A percentile compares a stretch with the other conserved stretches of the same genome.
Evolutionary conservation across 345 rosid species (phyloP).

Genomic region (Sapria himalayana): DNA sequence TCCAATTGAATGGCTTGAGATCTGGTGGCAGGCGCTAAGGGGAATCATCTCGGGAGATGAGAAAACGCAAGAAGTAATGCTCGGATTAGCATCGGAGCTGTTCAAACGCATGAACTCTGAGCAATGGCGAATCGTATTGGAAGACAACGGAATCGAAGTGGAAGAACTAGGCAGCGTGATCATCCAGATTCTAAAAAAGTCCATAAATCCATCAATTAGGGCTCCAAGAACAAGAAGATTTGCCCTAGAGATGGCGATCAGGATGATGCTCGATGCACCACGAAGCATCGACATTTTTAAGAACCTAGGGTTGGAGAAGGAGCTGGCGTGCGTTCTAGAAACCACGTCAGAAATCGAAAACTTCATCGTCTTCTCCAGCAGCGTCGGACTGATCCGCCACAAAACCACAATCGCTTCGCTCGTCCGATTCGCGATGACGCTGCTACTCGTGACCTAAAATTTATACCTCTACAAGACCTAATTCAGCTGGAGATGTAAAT

Average conservation of each 20-base stretch:
- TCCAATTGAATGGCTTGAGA: too few species aligned
- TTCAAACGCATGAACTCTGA: conserved; percentile 35
- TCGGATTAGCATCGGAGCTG: conserved; percentile 39
- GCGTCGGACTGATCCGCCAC: conserved; percentile 50
- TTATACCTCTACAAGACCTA: too few species aligned
- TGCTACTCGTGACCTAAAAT: conserved; percentile 8
- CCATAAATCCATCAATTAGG: conserved; percentile 37
- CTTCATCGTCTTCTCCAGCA: conserved; percentile 61
- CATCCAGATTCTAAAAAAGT: conserved; percentile 29
- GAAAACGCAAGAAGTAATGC: conserved; percentile 83
- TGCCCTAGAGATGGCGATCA: conserved; percentile 48
- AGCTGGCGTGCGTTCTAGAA: conserved; percentile 36
- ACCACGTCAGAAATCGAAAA: conserved; percentile 64
- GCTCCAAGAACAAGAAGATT: conserved; percentile 74
- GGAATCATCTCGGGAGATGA: conserved; percentile 35
- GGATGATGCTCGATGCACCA: conserved; percentile 51
- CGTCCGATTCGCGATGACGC: conserved; percentile 29
- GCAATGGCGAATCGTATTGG: conserved; percentile 26
- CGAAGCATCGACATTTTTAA: conserved; percentile 15
- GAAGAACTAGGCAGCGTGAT: conserved; percentile 25
- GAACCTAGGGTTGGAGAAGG: conserved; percentile 29
- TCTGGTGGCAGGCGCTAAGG: conserved; percentile 43
- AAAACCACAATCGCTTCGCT: conserved; percentile 37
- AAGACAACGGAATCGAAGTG: conserved; percentile 25
- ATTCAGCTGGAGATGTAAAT: too few species aligned